Evolutionary conservation across 2,329 filamentous ascomycete species (phyloP).

Genomic region (Parafenestella ontariensis): DNA sequence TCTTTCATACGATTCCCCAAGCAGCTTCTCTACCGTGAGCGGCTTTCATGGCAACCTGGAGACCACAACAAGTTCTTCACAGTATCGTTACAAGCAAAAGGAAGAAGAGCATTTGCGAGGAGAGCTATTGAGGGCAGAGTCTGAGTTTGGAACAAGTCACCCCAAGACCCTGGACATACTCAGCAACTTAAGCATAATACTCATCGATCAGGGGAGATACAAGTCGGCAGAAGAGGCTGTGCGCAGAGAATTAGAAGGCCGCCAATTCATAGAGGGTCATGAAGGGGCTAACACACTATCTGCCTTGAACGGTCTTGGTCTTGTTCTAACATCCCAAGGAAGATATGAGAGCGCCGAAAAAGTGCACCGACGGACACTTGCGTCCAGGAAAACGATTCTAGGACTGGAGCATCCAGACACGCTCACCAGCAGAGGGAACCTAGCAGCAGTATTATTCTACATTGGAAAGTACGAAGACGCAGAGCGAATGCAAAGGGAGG

Average conservation of each 20-base stretch:
- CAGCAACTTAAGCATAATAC: slow-evolving; percentile 11
- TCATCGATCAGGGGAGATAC: slow-evolving; percentile 24
- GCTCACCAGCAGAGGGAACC: slow-evolving; percentile 6
- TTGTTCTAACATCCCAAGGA: slow-evolving; percentile 15
- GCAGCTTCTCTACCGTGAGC: background rate
- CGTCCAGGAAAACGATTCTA: slow-evolving; percentile 1
- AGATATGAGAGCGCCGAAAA: slow-evolving; percentile 17
- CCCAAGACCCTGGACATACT: slow-evolving; percentile 9
- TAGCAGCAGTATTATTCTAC: background rate
- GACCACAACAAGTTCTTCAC: slow-evolving; percentile 1
- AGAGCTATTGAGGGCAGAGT: slow-evolving; percentile 16
- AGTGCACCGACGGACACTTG: slow-evolving; percentile 4
- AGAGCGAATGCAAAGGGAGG: background rate
- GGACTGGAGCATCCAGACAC: background rate
- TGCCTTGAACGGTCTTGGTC: slow-evolving; percentile 17
- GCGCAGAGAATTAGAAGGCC: slow-evolving; percentile 18
- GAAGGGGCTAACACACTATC: slow-evolving; percentile 6
- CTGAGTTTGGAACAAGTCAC: background rate
- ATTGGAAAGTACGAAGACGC: background rate
- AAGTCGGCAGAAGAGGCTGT: slow-evolving; percentile 20
- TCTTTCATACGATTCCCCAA: slow-evolving; percentile 9
- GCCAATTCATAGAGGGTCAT: slow-evolving; percentile 5
- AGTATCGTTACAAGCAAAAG: slow-evolving; percentile 11
- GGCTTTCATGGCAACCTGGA: background rate
- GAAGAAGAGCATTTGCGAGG: slow-evolving; percentile 20